Evolutionary conservation across 495 filamentous ascomycete genomes (phyloP).

Genomic region (Amniculicola lignicola): DNA sequence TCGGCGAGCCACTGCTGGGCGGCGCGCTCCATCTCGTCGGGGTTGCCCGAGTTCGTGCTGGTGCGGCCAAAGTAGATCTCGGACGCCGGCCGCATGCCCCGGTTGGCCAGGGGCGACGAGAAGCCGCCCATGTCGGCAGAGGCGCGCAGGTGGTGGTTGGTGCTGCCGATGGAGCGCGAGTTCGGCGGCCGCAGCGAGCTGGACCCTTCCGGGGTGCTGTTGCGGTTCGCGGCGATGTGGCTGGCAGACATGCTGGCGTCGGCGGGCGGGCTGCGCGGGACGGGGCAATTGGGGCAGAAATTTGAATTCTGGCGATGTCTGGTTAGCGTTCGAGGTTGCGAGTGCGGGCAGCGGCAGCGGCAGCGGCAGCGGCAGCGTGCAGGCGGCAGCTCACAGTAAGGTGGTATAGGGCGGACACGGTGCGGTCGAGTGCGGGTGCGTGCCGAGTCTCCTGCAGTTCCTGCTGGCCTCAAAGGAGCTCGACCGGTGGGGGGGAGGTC

Average conservation of each 20-base stretch:
- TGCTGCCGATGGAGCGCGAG: constrained; percentile 71
- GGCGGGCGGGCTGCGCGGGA: background rate
- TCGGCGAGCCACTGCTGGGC: constrained; percentile 98
- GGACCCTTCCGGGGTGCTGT: constrained; percentile 88
- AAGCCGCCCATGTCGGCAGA: constrained; percentile 96
- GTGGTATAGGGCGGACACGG: constrained; percentile 8
- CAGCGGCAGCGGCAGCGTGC: background rate
- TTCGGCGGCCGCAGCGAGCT: constrained; percentile 86
- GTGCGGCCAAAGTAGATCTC: constrained; percentile 80
- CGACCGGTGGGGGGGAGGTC: constrained; percentile 18
- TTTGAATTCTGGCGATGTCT: constrained; percentile 25
- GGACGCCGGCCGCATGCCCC: constrained; percentile 85
- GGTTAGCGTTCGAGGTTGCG: background rate
- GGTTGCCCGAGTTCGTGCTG: constrained; percentile 62
- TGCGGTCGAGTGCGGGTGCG: constrained; percentile 12
- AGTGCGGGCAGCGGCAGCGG: background rate
- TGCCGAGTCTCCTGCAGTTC: constrained; percentile 75
- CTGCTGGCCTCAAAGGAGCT: constrained; percentile 88
- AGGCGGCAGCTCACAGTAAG: constrained; percentile 8
- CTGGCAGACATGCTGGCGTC: constrained; percentile 57
- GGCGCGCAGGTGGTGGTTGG: constrained; percentile 83
- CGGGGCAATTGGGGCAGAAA: constrained; percentile 3
- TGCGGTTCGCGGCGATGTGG: constrained; percentile 75
- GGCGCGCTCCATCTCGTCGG: constrained; percentile 88
- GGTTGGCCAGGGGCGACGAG: constrained; percentile 67